Base-by-base conservation (phyloP, 768 basidiomycete genomes). In the Boletus rufocinnamomeus region DNA sequence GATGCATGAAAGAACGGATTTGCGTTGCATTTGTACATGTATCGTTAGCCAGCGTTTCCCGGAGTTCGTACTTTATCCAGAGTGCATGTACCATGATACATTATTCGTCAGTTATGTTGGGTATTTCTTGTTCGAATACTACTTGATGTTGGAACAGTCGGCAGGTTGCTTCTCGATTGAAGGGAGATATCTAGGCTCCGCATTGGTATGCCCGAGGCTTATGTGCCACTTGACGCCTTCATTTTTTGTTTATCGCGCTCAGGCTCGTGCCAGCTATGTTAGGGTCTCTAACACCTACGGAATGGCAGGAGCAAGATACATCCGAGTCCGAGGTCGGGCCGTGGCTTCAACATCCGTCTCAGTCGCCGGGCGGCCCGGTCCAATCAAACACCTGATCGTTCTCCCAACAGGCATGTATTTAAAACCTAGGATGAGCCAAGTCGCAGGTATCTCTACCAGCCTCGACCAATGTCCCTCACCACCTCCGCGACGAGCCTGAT, bases 21-120 rank as follows among this genome's bases (percentile, higher is more conserved):
- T 4, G 35, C 41, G 4, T 43, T 32, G 52, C 50, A 34, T 58
- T 59, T 63, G 50, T 48, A 51, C 34, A 46, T 72, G 66, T 74
- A 72, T 71, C 59, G 57, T 61, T 72, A 63, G 62, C 52, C 50
- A 44, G 41, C 60, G 59, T 72, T 68, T 69, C 60, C 38, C 50
- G 58, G 30, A 48, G 64, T 64, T 57, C 6, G 46, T 69, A 66
- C 65, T 60, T 47, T 60, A 62, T 63, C 52, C 54, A 48, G 49
- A 21, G 23, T 27, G 47, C 53, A 37, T 63, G 68, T 70, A 63
- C 10, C 44, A 17, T 54, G 54, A 52, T 59, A 56, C 54, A 58
- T 66, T 64, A 66, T 70, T 61, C 28, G 21, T 67, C 49, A 61
- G 5, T 59, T 59, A 61, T 69, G 34, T 57, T 56, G 17, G 16